Percentiles rank a stretch among this genome's conserved stretches.
phyloP scores from a whole-genome alignment of 768 basidiomycete species.

The Mycena crocata region DNA sequence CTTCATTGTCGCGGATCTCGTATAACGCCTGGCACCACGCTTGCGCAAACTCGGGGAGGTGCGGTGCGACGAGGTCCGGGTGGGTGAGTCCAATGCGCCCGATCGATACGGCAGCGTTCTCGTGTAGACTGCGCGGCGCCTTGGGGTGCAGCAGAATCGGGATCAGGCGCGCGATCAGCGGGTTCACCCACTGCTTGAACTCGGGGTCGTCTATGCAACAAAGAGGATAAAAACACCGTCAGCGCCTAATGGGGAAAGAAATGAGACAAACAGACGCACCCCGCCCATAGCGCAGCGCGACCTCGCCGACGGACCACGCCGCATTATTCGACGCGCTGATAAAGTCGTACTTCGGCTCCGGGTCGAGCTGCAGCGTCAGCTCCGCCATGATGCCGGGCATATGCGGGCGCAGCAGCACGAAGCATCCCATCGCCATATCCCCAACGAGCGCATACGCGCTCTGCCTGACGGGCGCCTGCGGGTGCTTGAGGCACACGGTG shows the following conservation, averaged over 20 bases:
- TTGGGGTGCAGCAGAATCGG: constrained; percentile 94
- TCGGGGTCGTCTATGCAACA: constrained; percentile 73
- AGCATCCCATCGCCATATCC: constrained; percentile 97
- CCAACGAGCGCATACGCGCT: constrained; percentile 98
- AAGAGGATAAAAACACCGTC: no score
- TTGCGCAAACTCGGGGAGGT: constrained; percentile 90
- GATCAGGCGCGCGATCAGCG: constrained; percentile 87
- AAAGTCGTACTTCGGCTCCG: constrained; percentile 93
- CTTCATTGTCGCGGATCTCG: constrained; percentile 99
- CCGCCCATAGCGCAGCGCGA: constrained; percentile 90
- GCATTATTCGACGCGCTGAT: constrained; percentile 99
- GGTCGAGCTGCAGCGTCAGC: constrained; percentile 89
- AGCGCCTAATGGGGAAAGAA: background rate
- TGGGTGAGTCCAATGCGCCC: constrained; percentile 96
- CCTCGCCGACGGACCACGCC: constrained; percentile 99
- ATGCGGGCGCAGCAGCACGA: constrained; percentile 83
- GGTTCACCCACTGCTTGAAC: constrained; percentile 92
- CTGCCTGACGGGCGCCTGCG: constrained; percentile 94
- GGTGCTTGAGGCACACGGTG: constrained; percentile 92
- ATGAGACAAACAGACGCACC: constrained; percentile 56
- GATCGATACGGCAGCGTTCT: constrained; percentile 99
- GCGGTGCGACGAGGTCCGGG: constrained; percentile 88
- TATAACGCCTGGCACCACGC: constrained; percentile 97
- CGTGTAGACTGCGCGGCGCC: constrained; percentile 92
- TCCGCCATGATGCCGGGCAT: constrained; percentile 92